phyloP scores from a whole-genome alignment of 768 basidiomycete genomes.

The Pulveroboletus ravenelii region DNA sequence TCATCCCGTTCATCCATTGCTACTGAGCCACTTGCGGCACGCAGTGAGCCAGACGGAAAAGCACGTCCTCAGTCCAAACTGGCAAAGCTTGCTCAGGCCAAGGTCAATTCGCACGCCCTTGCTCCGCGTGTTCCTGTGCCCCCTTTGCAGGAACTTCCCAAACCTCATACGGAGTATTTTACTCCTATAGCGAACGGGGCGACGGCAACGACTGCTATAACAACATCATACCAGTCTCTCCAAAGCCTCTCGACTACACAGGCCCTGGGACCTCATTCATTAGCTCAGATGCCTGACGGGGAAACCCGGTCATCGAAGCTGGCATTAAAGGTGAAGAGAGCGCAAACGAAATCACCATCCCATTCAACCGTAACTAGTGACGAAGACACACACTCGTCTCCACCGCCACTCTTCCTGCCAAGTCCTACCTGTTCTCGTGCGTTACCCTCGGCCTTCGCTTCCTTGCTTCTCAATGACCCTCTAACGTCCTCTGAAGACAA shows the following conservation, averaged over 20 bases:
- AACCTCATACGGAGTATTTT: conserved; percentile 60
- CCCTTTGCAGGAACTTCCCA: conserved; percentile 37
- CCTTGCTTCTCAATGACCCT: conserved; percentile 58
- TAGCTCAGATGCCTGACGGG: conserved; percentile 29
- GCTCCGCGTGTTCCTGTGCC: conserved; percentile 27
- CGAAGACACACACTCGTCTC: conserved; percentile 31
- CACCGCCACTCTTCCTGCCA: conserved; percentile 56
- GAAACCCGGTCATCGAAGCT: conserved; percentile 63
- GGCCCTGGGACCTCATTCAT: conserved; percentile 17
- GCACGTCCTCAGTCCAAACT: conserved; percentile 62
- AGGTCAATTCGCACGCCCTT: conserved; percentile 26
- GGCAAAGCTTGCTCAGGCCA: conserved; percentile 66
- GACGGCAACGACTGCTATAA: conserved; percentile 81
- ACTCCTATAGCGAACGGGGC: conserved; percentile 79
- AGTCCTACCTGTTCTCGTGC: conserved; percentile 56
- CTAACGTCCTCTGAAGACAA: conserved; percentile 36
- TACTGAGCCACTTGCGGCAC: conserved; percentile 7
- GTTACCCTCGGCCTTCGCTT: conserved; percentile 74
- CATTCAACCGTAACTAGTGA: conserved; percentile 36
- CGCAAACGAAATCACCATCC: conserved; percentile 40
- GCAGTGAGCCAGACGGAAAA: conserved; percentile 15
- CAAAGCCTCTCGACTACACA: conserved; percentile 47
- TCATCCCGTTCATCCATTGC: conserved; percentile 21
- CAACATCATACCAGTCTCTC: conserved; percentile 72
- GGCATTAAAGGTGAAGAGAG: conserved; percentile 66